These are phyloP conservation scores for Apodospora peruviana DNA, from an alignment of 495 filamentous ascomycete genomes.

Conservation along the genomic window DNA sequence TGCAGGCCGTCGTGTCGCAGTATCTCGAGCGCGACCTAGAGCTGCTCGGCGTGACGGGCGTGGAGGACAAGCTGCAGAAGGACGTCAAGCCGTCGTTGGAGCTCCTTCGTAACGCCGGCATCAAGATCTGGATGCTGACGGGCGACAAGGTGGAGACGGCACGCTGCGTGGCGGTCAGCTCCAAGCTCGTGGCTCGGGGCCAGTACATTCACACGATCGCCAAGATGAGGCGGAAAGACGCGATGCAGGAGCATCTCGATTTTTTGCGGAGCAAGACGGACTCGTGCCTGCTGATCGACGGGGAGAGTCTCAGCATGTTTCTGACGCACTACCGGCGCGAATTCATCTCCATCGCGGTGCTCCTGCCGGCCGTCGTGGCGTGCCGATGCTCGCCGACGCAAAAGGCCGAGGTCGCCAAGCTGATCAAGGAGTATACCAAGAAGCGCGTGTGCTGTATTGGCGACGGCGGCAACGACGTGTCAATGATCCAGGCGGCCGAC, in stretches of 20 bases:
- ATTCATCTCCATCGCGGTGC: constrained; percentile 86
- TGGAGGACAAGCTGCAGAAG: constrained; percentile 92
- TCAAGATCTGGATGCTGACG: constrained; percentile 99
- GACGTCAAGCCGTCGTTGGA: constrained; percentile 95
- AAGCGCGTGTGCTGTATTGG: constrained; percentile 96
- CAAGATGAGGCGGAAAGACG: constrained; percentile 70
- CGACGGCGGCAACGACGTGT: constrained; percentile 97
- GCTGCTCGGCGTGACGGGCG: constrained; percentile 90
- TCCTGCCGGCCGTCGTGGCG: constrained; percentile 85
- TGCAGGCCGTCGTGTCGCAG: constrained; percentile 72
- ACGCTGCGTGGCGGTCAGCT: constrained; percentile 88
- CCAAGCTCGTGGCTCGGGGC: constrained; percentile 88
- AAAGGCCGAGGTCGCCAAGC: constrained; percentile 85
- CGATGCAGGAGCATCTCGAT: constrained; percentile 78
- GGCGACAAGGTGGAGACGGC: constrained; percentile 99
- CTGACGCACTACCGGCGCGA: constrained; percentile 71
- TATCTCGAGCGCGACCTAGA: constrained; percentile 87
- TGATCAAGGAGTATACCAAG: constrained; percentile 88
- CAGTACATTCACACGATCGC: constrained; percentile 95
- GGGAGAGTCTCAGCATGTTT: constrained; percentile 79
- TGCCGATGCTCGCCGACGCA: constrained; percentile 97
- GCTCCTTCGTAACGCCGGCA: constrained; percentile 92
- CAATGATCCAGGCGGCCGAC: constrained; percentile 98
- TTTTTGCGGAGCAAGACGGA: constrained; percentile 87
- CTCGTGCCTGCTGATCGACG: constrained; percentile 86